Evolutionary conservation across 1,139 yeast genomes (phyloP), one percentile per base, ranked within the genome.

Genomic region (Nakaseomyces kungkrabaensis): DNA sequence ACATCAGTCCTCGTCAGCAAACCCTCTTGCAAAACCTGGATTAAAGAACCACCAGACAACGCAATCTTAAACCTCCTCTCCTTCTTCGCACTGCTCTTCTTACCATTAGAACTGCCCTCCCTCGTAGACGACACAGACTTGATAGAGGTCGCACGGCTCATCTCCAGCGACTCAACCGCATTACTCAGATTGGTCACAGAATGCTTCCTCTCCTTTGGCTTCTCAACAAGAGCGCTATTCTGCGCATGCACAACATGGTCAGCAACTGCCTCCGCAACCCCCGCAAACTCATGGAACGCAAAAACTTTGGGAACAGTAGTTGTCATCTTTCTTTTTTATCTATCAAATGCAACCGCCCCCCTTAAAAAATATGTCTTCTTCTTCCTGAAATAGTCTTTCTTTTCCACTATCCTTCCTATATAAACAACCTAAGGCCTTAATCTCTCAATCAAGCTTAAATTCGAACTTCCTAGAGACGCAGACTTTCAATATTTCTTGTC

Each of bases 181-280:
- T 37, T 40, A 24, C 46, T 48, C 37, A 59, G 46, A 46, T 54
- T 54, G 17, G 56, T 58, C 24, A 45, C 52, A 0, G 62, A 59
- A 17, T 48, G 43, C 47, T 54, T 58, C 52, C 57, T 54, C 40
- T 57, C 65, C 52, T 57, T 59, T 26, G 49, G 50, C 38, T 51
- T 52, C 47, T 51, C 52, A 33, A 48, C 46, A 40, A 68, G 54
- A 4, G 71, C 70, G 48, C 62, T 63, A 62, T 88, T 83, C 69
- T 92, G 97, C 11, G 90, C 85, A 41, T 82, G 75, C 45, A 89
- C 78, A 50, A 90, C 81, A 64, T 87, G 89, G 62, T 87, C 92
- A 1, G 96, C 97, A 42, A 90, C 96, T 26, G 96, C 96, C 52
- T 86, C 95, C 3, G 97, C 96, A 36, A 89, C 97, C 24, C 89